Evolutionary conservation across 2,329 filamentous ascomycete species (phyloP), one percentile per base, ranked within the genome.

Genomic region (Xenosphaeropsis pyriputrescens): DNA sequence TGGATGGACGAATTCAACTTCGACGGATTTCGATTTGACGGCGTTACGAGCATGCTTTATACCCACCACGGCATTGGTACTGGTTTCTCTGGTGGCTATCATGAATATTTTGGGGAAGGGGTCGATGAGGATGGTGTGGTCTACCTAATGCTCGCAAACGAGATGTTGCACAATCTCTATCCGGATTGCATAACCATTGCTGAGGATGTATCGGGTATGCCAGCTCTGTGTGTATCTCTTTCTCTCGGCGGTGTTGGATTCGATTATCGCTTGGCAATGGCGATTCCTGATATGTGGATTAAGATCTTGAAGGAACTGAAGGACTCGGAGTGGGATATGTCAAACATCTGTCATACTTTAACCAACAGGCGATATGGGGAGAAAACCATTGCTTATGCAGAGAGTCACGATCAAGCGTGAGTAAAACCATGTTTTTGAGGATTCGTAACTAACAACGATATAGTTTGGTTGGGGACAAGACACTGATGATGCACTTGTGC

Each of bases 1-100:
- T 98, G 91, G 88, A 96, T 98, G 88, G 89, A 96, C 40, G 88
- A 95, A 61, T 98, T 95, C 53, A 67, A 76, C 31, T 96, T 98
- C 54, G 91, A 98, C 54, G 91, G 91, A 17, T 98, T 96, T 70
- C 76, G 91, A 32, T 98, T 98, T 51, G 91, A 98, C 49, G 91
- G 91, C 46, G 91, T 98, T 37, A 98, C 91, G 2, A 95, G 88
- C 62, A 98, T 98, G 86, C 78, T 98, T 40, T 98, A 98, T 59
- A 64, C 67, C 13, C 91, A 98, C 55, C 91, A 98, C 55, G 91
- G 91, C 34, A 94, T 98, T 59, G 91, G 91, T 67, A 93, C 88
- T 39, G 91, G 91, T 14, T 98, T 98, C 58, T 95, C 88, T 14
- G 91, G 91, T 40, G 89, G 89, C 13, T 98, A 98, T 55, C 91